Evolutionary conservation across 2,329 filamentous ascomycete species (phyloP).

Genomic region (Botryosphaeria dothidea): DNA sequence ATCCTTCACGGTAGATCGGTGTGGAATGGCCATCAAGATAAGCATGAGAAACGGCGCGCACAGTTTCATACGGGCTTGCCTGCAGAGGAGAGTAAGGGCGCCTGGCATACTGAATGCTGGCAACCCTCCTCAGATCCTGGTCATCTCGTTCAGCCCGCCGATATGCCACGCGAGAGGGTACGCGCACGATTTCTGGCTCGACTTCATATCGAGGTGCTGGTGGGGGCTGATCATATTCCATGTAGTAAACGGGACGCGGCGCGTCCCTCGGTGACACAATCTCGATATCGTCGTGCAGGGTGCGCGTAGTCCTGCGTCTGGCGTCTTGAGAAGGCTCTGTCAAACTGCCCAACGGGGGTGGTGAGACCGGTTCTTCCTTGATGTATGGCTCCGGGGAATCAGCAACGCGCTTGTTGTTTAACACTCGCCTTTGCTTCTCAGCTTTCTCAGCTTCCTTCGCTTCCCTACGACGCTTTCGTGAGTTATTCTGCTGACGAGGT

Average conservation of each 20-base stretch:
- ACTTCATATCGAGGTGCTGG: conserved; percentile 28
- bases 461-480: conserved; percentile 55
- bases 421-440: conserved; percentile 39
- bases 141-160: conserved; percentile 44
- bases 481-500: conserved; percentile 43
- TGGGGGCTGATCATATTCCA: conserved; percentile 35
- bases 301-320: conserved; percentile 39
- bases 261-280: conserved; percentile 39
- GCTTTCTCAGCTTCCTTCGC: conserved; percentile 36
- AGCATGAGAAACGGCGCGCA: conserved; percentile 44
- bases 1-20: conserved; percentile 39
- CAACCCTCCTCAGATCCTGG: conserved; percentile 49
- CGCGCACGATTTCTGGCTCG: conserved; percentile 38
- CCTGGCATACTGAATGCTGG: conserved; percentile 49
- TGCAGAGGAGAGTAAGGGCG: conserved; percentile 43
- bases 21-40: conserved; percentile 40
- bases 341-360: conserved; percentile 53
- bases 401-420: conserved; percentile 22
- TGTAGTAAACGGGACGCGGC: conserved; percentile 49
- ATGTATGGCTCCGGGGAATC: conserved; percentile 51
- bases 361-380: conserved; percentile 64
- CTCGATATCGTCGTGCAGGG: conserved; percentile 39
- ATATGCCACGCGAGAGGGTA: conserved; percentile 38
- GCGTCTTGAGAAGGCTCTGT: conserved; percentile 38
- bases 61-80: conserved; percentile 32